phyloP scores from a whole-genome alignment of 768 basidiomycete species.

The Termitomyces sp. region DNA sequence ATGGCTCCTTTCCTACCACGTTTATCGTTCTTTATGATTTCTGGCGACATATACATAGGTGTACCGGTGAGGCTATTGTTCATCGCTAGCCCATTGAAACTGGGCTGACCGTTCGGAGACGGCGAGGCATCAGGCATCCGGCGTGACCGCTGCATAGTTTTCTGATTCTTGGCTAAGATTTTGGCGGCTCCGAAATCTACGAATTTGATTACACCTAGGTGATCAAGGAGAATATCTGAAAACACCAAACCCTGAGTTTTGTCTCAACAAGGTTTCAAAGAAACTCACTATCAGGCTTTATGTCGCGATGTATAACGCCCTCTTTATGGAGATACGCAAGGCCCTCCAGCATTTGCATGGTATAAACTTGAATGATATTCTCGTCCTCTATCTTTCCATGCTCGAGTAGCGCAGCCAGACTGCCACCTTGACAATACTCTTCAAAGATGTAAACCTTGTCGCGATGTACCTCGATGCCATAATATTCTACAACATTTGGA shows the following conservation, averaged over 20 bases:
- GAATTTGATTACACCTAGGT: constrained; percentile 89
- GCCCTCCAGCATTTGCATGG: constrained; percentile 95
- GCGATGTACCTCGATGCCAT: constrained; percentile 97
- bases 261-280: background rate
- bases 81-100: constrained; percentile 43
- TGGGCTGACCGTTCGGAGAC: constrained; percentile 22
- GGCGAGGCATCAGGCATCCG: constrained; percentile 40
- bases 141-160: constrained; percentile 72
- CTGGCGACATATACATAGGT: constrained; percentile 99
- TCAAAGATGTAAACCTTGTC: constrained; percentile 99
- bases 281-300: constrained; percentile 93
- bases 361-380: constrained; percentile 90
- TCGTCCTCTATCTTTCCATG: constrained; percentile 97
- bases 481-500: constrained; percentile 97
- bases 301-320: constrained; percentile 91
- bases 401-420: constrained; percentile 81
- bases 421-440: constrained; percentile 96
- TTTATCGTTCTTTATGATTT: constrained; percentile 93
- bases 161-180: constrained; percentile 86
- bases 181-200: constrained; percentile 99
- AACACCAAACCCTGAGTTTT: constrained; percentile 3
- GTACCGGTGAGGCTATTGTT: constrained; percentile 93
- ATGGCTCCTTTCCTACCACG: constrained; percentile 88
- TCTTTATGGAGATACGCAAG: constrained; percentile 90
- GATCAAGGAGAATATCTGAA: constrained; percentile 87